phyloP scores from a whole-genome alignment of 257 asterid species.

The Thymus quinquecostatus region DNA sequence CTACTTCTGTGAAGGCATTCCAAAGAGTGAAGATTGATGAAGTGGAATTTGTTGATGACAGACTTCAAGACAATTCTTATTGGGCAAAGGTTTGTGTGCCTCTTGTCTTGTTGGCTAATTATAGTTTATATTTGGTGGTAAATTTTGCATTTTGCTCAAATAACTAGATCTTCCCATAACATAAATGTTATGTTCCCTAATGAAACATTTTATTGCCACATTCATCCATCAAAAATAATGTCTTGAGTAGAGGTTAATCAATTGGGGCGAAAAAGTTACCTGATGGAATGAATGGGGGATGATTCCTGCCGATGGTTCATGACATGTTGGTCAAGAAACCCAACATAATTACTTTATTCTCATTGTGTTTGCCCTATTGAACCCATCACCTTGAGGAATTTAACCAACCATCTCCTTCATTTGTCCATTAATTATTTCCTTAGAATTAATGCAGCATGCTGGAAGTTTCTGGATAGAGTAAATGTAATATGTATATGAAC shows the following conservation, averaged over 20 bases:
- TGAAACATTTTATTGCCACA: background rate
- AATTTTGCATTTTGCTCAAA: constrained; percentile 1
- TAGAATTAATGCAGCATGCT: background rate
- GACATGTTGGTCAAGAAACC: background rate
- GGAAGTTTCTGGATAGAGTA: background rate
- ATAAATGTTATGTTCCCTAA: background rate
- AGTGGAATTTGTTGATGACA: constrained; percentile 67
- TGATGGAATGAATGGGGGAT: background rate
- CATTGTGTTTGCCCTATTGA: background rate
- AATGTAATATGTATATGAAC: background rate
- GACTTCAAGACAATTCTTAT: constrained; percentile 94
- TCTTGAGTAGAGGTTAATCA: background rate
- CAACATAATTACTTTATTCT: background rate
- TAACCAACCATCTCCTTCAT: background rate
- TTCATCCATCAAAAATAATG: background rate
- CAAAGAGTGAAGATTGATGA: constrained; percentile 69
- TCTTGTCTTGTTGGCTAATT: constrained; percentile 3
- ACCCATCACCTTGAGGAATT: background rate
- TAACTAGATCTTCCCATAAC: background rate
- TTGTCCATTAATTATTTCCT: background rate
- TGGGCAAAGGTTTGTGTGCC: constrained; percentile 85
- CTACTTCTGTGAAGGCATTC: constrained; percentile 69
- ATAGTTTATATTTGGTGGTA: constrained; percentile 1
- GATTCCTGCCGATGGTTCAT: background rate
- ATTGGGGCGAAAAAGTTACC: background rate